Evolutionary conservation across 352 stramenopile species (phyloP).

Genomic region (Phytophthora cryptogea): DNA sequence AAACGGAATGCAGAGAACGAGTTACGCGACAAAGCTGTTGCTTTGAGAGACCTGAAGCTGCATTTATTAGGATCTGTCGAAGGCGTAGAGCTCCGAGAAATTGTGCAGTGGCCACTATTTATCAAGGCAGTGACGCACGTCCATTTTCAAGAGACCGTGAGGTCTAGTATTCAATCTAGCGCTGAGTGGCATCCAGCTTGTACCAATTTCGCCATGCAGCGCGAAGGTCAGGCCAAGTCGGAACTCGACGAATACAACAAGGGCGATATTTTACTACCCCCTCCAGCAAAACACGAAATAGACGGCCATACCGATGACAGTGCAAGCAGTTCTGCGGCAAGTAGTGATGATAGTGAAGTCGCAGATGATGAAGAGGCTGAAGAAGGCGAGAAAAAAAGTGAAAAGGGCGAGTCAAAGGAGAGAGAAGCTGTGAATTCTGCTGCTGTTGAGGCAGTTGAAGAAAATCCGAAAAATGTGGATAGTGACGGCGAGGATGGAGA

Average conservation of each 20-base stretch:
- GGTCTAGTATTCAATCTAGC: slow-evolving; percentile 20
- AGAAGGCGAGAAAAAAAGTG: slow-evolving; percentile 8
- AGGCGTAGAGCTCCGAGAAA: slow-evolving; percentile 49
- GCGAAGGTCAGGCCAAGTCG: slow-evolving; percentile 24
- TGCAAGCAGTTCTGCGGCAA: slow-evolving; percentile 66
- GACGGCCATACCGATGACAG: slow-evolving; percentile 84
- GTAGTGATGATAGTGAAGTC: slow-evolving; percentile 43
- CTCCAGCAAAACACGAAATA: slow-evolving; percentile 63
- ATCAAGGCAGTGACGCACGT: slow-evolving; percentile 57
- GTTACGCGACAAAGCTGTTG: slow-evolving; percentile 36
- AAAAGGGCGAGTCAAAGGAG: slow-evolving; percentile 6
- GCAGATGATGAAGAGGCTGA: slow-evolving; percentile 24
- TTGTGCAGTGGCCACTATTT: slow-evolving; percentile 61
- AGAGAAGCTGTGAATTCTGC: background rate
- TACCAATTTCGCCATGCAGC: slow-evolving; percentile 58
- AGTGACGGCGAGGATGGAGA: slow-evolving; percentile 24
- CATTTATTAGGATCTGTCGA: slow-evolving; percentile 66
- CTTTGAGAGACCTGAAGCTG: slow-evolving; percentile 45
- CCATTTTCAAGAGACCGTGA: slow-evolving; percentile 44
- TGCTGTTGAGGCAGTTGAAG: slow-evolving; percentile 12
- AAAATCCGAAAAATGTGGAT: slow-evolving; percentile 13
- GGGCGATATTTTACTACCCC: slow-evolving; percentile 55
- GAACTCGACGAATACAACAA: slow-evolving; percentile 48
- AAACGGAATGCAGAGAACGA: slow-evolving; percentile 27
- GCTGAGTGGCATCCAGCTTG: slow-evolving; percentile 50